Conservation (phyloP, 2,329 filamentous ascomycete species). For the Periglandula ipomoeae region DNA sequence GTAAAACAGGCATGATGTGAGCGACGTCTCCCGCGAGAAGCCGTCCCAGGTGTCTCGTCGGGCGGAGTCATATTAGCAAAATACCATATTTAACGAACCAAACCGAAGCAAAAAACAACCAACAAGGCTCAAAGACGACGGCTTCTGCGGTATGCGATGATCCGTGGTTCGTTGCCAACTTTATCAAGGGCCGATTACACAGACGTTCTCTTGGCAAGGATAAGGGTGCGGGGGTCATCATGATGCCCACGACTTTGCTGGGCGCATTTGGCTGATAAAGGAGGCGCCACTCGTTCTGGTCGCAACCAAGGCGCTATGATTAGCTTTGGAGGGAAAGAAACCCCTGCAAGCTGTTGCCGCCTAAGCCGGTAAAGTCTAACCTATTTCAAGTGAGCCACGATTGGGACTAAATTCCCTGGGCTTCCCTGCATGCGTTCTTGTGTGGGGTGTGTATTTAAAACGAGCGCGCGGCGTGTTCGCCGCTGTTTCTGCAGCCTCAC, state of each 20-base stretch:
- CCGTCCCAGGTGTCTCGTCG: conserved; percentile 18
- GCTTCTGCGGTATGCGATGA: not conserved
- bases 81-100: not conserved
- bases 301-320: not conserved
- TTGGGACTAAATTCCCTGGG: no score
- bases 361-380: not conserved
- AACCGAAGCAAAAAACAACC: not conserved
- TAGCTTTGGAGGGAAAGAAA: not conserved
- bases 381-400: no score
- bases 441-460: no score
- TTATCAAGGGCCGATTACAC: not conserved
- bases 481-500: not conserved
- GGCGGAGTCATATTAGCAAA: conserved; percentile 20
- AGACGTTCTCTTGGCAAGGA: not conserved
- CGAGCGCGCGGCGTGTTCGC: not conserved
- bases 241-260: not conserved
- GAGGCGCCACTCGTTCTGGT: conserved; percentile 4
- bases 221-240: conserved; percentile 6
- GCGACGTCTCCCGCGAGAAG: conserved; percentile 26
- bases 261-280: conserved; percentile 6
- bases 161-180: conserved; percentile 1
- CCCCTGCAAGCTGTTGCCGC: not conserved
- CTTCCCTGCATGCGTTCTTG: no score
- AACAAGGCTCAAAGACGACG: not conserved
- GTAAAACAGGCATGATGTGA: conserved; percentile 36